These are phyloP conservation scores for Russula virescens DNA, from an alignment of 768 basidiomycete species.

Conservation along the genomic window DNA sequence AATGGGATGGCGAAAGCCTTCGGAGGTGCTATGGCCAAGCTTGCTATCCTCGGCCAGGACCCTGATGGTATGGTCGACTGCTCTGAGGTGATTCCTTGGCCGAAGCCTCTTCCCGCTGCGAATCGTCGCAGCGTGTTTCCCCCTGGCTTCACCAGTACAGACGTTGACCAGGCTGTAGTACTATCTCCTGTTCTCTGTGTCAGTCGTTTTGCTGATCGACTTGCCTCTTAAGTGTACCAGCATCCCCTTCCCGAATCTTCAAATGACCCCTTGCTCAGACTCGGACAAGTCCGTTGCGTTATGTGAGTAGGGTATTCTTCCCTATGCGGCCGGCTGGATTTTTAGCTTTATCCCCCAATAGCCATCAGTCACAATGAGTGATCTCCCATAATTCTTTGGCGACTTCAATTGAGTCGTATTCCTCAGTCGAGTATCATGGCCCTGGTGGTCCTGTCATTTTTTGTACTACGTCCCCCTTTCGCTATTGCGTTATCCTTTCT, in stretches of 20 bases:
- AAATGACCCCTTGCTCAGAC: constrained; percentile 32
- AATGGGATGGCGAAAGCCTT: constrained; percentile 29
- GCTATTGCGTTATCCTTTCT: too few species aligned
- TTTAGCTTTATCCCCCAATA: neutral
- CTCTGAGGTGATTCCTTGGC: constrained; percentile 40
- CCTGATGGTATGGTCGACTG: constrained; percentile 36
- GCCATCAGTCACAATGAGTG: neutral
- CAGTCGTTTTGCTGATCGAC: neutral
- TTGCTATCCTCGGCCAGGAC: constrained; percentile 40
- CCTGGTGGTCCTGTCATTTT: too few species aligned
- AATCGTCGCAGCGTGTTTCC: constrained; percentile 6
- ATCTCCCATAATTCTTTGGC: neutral
- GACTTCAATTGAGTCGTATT: too few species aligned
- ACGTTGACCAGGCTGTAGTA: constrained; percentile 26
- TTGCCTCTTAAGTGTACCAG: constrained; percentile 30
- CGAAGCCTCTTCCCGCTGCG: constrained; percentile 28
- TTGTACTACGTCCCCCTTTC: too few species aligned
- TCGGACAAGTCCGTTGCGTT: constrained; percentile 30
- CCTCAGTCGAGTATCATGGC: too few species aligned
- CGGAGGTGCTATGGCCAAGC: constrained; percentile 40
- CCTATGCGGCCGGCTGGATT: neutral
- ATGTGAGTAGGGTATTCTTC: constrained; percentile 28
- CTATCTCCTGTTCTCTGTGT: neutral
- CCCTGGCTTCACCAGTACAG: constrained; percentile 27
- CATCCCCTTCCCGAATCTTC: constrained; percentile 34